A percentile compares a stretch with the other conserved stretches of the same genome.
Evolutionary conservation across 2,329 filamentous ascomycete species (phyloP).

Genomic region (Verticillium nubilum): DNA sequence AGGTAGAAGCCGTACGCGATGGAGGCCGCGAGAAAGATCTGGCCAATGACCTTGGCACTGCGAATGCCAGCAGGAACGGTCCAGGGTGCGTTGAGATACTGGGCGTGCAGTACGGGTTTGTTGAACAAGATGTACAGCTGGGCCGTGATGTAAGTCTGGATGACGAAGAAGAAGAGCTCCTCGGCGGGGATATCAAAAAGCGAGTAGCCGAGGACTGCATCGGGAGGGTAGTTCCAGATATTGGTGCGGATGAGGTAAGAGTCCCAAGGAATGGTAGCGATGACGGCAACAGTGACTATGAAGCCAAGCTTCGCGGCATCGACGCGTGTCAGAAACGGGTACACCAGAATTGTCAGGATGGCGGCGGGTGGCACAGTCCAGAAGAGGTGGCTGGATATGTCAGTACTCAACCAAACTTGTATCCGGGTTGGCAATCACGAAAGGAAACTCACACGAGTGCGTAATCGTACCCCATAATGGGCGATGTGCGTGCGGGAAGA

Average conservation of each 20-base stretch:
- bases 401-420: not conserved
- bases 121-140: slow-evolving; percentile 63
- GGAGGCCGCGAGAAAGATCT: slow-evolving; percentile 42
- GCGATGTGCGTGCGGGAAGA: not conserved
- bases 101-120: slow-evolving; percentile 52
- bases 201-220: slow-evolving; percentile 58
- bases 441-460: slow-evolving; percentile 49
- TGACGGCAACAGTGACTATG: slow-evolving; percentile 57
- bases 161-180: slow-evolving; percentile 72
- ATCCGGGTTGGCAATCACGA: not conserved
- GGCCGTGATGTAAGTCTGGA: slow-evolving; percentile 70
- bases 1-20: slow-evolving; percentile 34
- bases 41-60: slow-evolving; percentile 37
- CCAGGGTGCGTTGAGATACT: slow-evolving; percentile 30
- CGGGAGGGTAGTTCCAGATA: slow-evolving; percentile 66
- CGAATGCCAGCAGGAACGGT: slow-evolving; percentile 18
- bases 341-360: slow-evolving; percentile 52
- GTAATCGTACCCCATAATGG: slow-evolving; percentile 54
- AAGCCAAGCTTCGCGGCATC: slow-evolving; percentile 59
- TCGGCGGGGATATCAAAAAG: slow-evolving; percentile 63
- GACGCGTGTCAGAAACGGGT: slow-evolving; percentile 55
- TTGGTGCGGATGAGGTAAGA: slow-evolving; percentile 63
- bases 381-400: slow-evolving; percentile 48
- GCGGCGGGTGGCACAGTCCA: slow-evolving; percentile 62
- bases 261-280: slow-evolving; percentile 70